These are phyloP conservation scores for Dryadomyces quercivorus DNA, from an alignment of 2,329 filamentous ascomycete species.

Conservation along the genomic window DNA sequence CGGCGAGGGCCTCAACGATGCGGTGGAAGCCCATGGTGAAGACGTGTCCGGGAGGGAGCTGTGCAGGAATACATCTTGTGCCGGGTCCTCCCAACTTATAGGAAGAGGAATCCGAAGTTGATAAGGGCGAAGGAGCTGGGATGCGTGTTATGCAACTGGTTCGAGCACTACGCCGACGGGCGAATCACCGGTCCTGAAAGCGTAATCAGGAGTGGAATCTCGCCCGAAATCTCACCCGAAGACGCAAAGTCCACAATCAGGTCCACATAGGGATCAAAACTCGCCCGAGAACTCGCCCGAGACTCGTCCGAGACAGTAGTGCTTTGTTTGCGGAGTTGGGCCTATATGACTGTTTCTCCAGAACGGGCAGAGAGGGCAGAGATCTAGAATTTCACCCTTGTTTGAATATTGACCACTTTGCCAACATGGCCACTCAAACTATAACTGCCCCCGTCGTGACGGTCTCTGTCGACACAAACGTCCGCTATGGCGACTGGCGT, in stretches of 20 bases:
- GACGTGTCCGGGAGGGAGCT: background rate
- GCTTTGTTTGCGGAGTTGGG: no score
- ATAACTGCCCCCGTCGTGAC: background rate
- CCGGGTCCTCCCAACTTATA: no score
- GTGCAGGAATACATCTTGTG: no score
- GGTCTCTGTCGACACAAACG: background rate
- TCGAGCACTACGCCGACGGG: background rate
- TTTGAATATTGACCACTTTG: no score
- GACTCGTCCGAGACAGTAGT: no score
- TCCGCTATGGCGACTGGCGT: conserved; percentile 14
- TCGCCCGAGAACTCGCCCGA: background rate
- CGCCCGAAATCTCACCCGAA: background rate
- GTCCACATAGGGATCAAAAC: background rate
- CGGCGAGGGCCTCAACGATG: background rate
- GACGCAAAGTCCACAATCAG: background rate
- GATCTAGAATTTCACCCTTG: no score
- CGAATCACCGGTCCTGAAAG: no score
- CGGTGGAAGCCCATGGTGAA: background rate
- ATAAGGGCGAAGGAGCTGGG: no score
- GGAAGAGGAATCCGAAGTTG: background rate
- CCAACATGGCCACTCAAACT: background rate
- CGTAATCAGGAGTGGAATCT: background rate
- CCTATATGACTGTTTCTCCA: no score
- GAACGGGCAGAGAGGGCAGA: no score
- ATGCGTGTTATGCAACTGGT: background rate